These are phyloP conservation scores for Coemansia sp. DNA, from an alignment of 192 early-diverging fungal genomes.

Conservation along the genomic window DNA sequence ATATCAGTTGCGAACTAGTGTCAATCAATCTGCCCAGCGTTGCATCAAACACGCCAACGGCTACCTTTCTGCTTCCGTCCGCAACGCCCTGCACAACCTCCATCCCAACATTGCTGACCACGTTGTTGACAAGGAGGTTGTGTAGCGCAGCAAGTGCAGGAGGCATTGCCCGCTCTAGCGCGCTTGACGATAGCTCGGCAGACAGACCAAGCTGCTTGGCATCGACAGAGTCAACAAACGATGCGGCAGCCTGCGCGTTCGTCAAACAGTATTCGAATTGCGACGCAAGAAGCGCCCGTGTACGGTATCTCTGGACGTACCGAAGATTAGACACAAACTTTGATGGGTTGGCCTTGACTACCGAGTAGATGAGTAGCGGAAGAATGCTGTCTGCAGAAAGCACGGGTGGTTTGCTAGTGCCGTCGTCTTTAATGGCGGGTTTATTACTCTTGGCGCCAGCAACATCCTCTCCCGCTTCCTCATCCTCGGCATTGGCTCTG, in stretches of 20 bases:
- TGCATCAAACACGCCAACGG: constrained; percentile 52
- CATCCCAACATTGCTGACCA: constrained; percentile 37
- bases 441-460: background rate
- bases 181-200: constrained; percentile 31
- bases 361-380: constrained; percentile 68
- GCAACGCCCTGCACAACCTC: constrained; percentile 56
- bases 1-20: constrained; percentile 28
- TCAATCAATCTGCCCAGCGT: constrained; percentile 45
- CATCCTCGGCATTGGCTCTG: background rate
- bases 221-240: constrained; percentile 49
- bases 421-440: background rate
- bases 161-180: constrained; percentile 22
- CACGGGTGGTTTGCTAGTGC: background rate
- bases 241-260: constrained; percentile 37
- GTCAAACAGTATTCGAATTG: constrained; percentile 57
- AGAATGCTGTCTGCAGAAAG: constrained; percentile 65
- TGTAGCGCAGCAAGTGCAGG: constrained; percentile 31
- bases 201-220: constrained; percentile 37
- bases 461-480: background rate
- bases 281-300: constrained; percentile 36
- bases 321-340: constrained; percentile 70
- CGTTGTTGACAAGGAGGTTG: constrained; percentile 37
- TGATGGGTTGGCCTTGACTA: constrained; percentile 68
- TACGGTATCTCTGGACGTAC: constrained; percentile 54
- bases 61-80: constrained; percentile 50